Evolutionary conservation across 2,329 filamentous ascomycete genomes (phyloP), one percentile per base, ranked within the genome.

Genomic region (Colletotrichum gigasporum): DNA sequence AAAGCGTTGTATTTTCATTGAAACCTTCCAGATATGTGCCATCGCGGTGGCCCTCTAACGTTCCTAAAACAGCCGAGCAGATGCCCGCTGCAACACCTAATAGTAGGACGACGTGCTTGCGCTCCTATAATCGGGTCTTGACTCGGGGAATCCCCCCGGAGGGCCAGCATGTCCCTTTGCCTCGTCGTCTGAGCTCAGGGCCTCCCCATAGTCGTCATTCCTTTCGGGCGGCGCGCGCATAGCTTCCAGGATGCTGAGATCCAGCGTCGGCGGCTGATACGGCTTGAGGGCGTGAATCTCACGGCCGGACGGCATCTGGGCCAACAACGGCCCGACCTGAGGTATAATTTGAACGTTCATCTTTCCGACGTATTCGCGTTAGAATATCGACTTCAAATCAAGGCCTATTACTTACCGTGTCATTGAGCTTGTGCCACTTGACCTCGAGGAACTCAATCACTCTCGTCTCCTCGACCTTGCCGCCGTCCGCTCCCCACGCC

Each of bases 341-440:
- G 94, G 93, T 30, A 98, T 85, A 2, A 82, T 59, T 74, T 97
- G 93, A 0, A 93, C 90, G 65, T 94, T 93, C 71, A 97, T 90
- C 89, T 95, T 66, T 2, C 37, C 14, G 11, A 26, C 14, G 18
- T 32, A 22, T 0, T 10, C 11, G 28, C 18, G 12, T 34, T 2
- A 26, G 35, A 50, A 50, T 12, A 67, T 24, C 5, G 9, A 51
- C 16, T 34, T 26, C 26, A 14, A 34, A 3, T 6, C 9, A n/a
- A 41, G 35, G 12, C 58, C n/a, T n/a, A 39, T 10, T 16, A 67
- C 87, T 80, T 79, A 96, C 92, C 16, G 92, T 97, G 76, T 97
- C 93, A 73, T 99, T 99, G 78, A 94, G 88, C 79, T 94, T 96
- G 66, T 87, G 88, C 95, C 96, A 97, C 75, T 97, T 97, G 35